Percentiles rank a stretch among this genome's conserved stretches.
Conservation (phyloP, 2,329 filamentous ascomycete genomes). For the Xylaria sp. region DNA sequence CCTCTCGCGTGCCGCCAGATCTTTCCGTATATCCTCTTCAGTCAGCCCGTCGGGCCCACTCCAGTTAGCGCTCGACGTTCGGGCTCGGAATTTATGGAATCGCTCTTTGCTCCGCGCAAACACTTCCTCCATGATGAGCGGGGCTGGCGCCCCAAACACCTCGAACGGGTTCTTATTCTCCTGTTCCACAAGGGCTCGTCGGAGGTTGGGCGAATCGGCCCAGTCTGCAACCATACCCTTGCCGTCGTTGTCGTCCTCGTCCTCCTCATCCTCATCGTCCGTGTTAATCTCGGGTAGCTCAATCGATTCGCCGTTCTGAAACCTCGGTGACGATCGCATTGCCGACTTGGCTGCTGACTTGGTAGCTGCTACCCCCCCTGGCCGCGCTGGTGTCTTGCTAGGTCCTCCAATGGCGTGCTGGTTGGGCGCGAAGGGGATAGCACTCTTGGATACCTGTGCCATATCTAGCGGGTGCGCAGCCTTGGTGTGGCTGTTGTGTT, state of each 20-base stretch:
- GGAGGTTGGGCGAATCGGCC: constrained; percentile 87
- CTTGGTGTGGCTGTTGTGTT: constrained; percentile 69
- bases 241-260: constrained; percentile 72
- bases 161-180: constrained; percentile 82
- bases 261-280: constrained; percentile 82
- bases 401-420: constrained; percentile 58
- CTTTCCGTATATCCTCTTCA: constrained; percentile 73
- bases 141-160: constrained; percentile 87
- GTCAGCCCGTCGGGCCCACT: constrained; percentile 76
- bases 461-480: constrained; percentile 76
- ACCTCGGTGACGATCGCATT: constrained; percentile 76
- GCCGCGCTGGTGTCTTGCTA: constrained; percentile 74
- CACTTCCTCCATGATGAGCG: constrained; percentile 94
- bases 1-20: constrained; percentile 71
- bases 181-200: constrained; percentile 76
- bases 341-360: constrained; percentile 67
- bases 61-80: constrained; percentile 97
- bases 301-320: constrained; percentile 87
- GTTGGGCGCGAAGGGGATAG: constrained; percentile 84
- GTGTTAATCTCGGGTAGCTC: constrained; percentile 94
- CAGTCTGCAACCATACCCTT: constrained; percentile 74
- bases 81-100: constrained; percentile 84
- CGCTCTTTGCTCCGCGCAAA: constrained; percentile 88
- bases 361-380: constrained; percentile 49
- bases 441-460: constrained; percentile 85